Evolutionary conservation across 257 asterid species (phyloP).

Genomic region (Perilla frutescens): DNA sequence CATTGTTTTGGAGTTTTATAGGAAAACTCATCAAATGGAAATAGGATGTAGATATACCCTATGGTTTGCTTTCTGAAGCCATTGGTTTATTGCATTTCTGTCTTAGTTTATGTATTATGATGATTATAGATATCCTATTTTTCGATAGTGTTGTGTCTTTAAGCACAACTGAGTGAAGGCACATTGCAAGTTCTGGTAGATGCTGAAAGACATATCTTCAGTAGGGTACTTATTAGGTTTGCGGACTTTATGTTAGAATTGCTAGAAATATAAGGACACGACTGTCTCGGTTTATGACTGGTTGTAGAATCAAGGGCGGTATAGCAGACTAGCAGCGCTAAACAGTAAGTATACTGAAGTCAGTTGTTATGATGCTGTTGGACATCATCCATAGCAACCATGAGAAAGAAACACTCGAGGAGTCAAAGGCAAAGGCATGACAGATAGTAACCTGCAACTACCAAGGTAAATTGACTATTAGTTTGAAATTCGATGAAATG

Average conservation of each 20-base stretch:
- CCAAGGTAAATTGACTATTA: background rate
- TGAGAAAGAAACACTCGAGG: background rate
- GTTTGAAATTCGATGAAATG: background rate
- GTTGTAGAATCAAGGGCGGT: background rate
- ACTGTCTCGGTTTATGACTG: background rate
- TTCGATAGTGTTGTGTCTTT: background rate
- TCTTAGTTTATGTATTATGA: background rate
- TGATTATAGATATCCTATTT: background rate
- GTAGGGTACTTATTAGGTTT: background rate
- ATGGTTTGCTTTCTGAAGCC: conserved; percentile 6
- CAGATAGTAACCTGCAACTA: background rate
- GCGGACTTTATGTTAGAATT: conserved; percentile 4
- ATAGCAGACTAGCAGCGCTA: background rate
- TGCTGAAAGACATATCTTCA: background rate
- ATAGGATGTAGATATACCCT: background rate
- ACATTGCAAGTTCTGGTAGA: background rate
- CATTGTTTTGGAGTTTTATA: conserved; percentile 14
- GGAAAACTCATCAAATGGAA: conserved; percentile 27
- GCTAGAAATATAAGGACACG: background rate
- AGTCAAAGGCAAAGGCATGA: background rate
- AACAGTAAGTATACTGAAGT: background rate
- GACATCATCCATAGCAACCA: background rate
- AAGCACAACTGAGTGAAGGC: background rate
- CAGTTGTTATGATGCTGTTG: background rate
- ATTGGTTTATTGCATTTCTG: conserved; percentile 12